Base-by-base conservation (phyloP, 495 filamentous ascomycete species). In the Aspergillus affinis region DNA sequence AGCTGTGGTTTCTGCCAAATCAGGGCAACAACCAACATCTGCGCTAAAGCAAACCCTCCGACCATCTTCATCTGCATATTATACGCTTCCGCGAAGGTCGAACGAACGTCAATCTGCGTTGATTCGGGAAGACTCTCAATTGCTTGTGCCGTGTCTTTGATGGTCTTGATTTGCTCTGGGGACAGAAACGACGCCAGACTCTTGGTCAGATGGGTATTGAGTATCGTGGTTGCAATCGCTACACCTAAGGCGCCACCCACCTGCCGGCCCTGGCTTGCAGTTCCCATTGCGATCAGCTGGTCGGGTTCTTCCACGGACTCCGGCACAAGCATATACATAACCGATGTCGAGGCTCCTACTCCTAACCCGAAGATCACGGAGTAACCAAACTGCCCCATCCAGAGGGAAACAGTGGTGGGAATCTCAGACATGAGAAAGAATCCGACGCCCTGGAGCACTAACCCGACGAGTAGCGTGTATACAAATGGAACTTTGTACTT, bases 301-400 rank as follows among this genome's bases (percentile, higher is more conserved):
- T 72, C 70, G 20, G 65, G 57, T 9, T 65, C 65, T 0, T 75
- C 68, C 10, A 81, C 73, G 46, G 81, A 77, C 13, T 81, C 65
- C 15, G 78, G 75, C 0, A 79, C 74, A 27, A 80, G 78, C 57
- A 86, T 84, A 27, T 81, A 79, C 48, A 78, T 73, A 1, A 78
- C 72, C 1, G 76, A 73, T 21, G 84, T 73, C 21, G 71, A 72
- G 6, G 84, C 68, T 1, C 84, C 83, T 13, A 80, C 72, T 1
- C 84, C 83, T 2, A 85, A 58, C 1, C 84, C 83, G 18, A 83
- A 76, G 9, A 86, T 63, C n/a, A 79, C 75, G 44, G 82, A 73
- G 59, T 80, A 85, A 5, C 78, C 81, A 58, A 82, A 81, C 55
- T 84, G 72, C 10, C 61, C 70, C 12, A 15, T 66, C 63, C 41